Evolutionary conservation across 2,329 filamentous ascomycete genomes (phyloP).

Genomic region (Parastagonospora nodorum): DNA sequence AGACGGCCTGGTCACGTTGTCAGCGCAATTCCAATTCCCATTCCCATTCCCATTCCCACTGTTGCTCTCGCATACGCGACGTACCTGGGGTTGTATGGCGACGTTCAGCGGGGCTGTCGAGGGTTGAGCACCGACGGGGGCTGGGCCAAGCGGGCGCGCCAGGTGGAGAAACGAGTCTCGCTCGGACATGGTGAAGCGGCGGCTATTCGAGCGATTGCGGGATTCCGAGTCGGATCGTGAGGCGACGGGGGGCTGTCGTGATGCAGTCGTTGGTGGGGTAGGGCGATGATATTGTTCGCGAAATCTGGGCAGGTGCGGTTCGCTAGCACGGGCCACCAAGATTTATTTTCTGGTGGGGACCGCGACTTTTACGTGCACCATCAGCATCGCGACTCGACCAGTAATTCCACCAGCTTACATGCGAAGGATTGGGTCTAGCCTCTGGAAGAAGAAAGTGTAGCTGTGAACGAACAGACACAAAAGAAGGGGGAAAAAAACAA

Average conservation of each 20-base stretch:
- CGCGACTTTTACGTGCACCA: conserved; percentile 4
- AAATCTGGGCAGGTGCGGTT: conserved; percentile 40
- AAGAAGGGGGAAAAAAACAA: neutral
- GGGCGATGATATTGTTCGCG: conserved; percentile 33
- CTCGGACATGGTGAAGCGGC: conserved; percentile 71
- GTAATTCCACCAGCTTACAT: conserved; percentile 9
- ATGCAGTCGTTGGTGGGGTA: conserved; percentile 24
- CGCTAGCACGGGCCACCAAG: conserved; percentile 35
- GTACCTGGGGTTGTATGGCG: conserved; percentile 92
- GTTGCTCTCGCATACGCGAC: conserved; percentile 27
- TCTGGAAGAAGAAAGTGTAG: too few species aligned
- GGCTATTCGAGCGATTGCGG: conserved; percentile 9
- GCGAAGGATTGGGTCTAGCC: neutral
- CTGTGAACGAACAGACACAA: too few species aligned
- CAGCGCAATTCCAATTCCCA: too few species aligned
- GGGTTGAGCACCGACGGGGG: conserved; percentile 76
- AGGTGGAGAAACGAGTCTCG: conserved; percentile 92
- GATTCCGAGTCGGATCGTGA: conserved; percentile 1
- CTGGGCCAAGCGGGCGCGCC: conserved; percentile 85
- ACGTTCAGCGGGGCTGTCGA: conserved; percentile 92
- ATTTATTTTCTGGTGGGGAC: conserved; percentile 22
- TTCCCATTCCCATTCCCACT: too few species aligned
- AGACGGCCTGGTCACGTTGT: conserved; percentile 58
- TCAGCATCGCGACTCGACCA: conserved; percentile 22
- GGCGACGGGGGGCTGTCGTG: conserved; percentile 18